Conservation (phyloP, 1,139 yeast species). For the Yamadazyma dendronema region DNA sequence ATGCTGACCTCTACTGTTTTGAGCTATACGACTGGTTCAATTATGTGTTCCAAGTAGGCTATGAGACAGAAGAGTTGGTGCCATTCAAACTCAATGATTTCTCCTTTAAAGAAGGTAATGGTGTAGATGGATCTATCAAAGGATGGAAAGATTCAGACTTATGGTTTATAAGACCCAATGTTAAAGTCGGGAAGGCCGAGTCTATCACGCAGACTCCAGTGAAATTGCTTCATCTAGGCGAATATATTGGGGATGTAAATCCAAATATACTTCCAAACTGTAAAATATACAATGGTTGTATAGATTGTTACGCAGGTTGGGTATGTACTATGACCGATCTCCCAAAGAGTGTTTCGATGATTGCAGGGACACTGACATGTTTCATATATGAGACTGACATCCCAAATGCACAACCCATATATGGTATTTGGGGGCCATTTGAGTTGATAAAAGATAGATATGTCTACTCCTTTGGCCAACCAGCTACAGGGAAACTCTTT, state of each 20-base stretch:
- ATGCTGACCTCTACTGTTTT: slow-evolving; percentile 34
- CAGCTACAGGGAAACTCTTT: slow-evolving; percentile 54
- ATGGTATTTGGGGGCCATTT: slow-evolving; percentile 63
- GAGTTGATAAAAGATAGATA: slow-evolving; percentile 21
- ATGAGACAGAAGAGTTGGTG: slow-evolving; percentile 11
- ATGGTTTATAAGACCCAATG: slow-evolving; percentile 16
- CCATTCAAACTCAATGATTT: slow-evolving; percentile 8
- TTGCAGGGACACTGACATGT: slow-evolving; percentile 65
- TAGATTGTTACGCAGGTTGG: slow-evolving; percentile 62
- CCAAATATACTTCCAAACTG: slow-evolving; percentile 6
- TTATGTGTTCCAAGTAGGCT: slow-evolving; percentile 32
- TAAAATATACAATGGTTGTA: slow-evolving; percentile 46
- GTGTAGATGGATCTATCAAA: slow-evolving; percentile 54
- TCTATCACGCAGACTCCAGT: slow-evolving; percentile 1
- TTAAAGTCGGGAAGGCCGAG: slow-evolving; percentile 20
- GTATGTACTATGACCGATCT: slow-evolving; percentile 27
- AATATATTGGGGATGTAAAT: slow-evolving; percentile 18
- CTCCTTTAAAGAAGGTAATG: slow-evolving; percentile 17
- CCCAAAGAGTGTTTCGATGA: slow-evolving; percentile 37
- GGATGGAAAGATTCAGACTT: slow-evolving; percentile 46
- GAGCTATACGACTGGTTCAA: slow-evolving; percentile 55
- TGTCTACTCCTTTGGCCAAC: slow-evolving; percentile 55
- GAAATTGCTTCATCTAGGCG: slow-evolving; percentile 19
- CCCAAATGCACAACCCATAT: slow-evolving; percentile 18
- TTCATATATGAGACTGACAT: slow-evolving; percentile 32